A percentile compares a stretch with the other conserved stretches of the same genome.
These are phyloP conservation scores for Acaromyces ingoldii DNA, from an alignment of 1,284 basidiomycete species.

Conservation along the genomic window DNA sequence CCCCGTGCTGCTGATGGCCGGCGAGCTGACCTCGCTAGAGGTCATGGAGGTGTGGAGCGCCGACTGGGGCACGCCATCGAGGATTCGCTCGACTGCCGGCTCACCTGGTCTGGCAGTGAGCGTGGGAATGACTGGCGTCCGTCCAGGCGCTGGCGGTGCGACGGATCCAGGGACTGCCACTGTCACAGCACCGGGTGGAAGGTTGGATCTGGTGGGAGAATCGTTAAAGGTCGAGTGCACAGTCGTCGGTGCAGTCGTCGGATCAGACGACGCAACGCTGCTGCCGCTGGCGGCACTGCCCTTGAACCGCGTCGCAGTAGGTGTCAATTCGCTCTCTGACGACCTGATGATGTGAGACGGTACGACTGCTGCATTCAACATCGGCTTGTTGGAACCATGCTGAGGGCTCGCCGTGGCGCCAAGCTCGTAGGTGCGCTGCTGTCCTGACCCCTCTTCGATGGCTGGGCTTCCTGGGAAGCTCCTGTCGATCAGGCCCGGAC, in stretches of 20 bases:
- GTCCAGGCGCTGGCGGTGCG: not conserved
- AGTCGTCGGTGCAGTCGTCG: not conserved
- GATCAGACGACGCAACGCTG: not conserved
- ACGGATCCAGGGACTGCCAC: not conserved
- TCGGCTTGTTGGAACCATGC: not conserved
- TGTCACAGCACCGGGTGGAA: conserved; percentile 12
- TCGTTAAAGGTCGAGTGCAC: not conserved
- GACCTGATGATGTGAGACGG: too few species aligned
- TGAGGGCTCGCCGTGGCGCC: not conserved
- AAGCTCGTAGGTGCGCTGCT: too few species aligned
- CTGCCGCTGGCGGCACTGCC: not conserved
- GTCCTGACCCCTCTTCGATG: not conserved
- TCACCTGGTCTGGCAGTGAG: conserved; percentile 1
- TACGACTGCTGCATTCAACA: not conserved
- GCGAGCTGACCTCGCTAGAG: not conserved
- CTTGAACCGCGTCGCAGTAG: too few species aligned
- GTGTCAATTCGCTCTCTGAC: too few species aligned
- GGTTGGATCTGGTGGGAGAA: not conserved
- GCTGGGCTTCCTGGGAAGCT: conserved; percentile 1
- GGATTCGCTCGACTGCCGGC: not conserved
- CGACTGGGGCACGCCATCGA: not conserved
- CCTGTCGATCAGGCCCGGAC: not conserved
- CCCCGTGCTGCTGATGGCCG: not conserved
- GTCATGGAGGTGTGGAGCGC: not conserved
- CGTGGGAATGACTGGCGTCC: not conserved